Conservation (phyloP, 208 protist genomes). For the Zelonia costaricensis region DNA sequence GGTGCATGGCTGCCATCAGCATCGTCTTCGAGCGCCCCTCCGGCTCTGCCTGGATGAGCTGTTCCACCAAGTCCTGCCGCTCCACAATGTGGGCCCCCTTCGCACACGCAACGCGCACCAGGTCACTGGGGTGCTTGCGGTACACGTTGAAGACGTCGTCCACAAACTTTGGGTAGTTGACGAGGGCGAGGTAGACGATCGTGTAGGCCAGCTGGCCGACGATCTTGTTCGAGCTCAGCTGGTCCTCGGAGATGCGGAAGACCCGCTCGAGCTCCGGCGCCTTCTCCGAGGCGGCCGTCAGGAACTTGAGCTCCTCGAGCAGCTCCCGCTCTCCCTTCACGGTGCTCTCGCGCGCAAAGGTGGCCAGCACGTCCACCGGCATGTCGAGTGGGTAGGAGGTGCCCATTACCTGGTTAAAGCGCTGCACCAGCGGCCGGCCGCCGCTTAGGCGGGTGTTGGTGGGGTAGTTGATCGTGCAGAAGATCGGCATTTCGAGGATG, state of each 20-base stretch:
- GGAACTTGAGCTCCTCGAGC: constrained; percentile 82
- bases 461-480: constrained; percentile 90
- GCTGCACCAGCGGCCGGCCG: constrained; percentile 81
- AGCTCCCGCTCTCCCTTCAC: constrained; percentile 76
- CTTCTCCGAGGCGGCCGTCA: constrained; percentile 64
- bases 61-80: constrained; percentile 68
- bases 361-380: constrained; percentile 88
- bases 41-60: constrained; percentile 67
- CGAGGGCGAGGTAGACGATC: constrained; percentile 86
- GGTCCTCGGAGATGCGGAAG: constrained; percentile 77
- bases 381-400: constrained; percentile 87
- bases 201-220: constrained; percentile 89
- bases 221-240: constrained; percentile 83
- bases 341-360: constrained; percentile 64
- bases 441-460: constrained; percentile 81
- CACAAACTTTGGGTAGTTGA: constrained; percentile 73
- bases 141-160: constrained; percentile 83
- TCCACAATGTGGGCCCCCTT: constrained; percentile 83
- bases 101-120: constrained; percentile 86
- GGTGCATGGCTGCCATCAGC: constrained; percentile 58
- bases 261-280: constrained; percentile 82
- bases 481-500: constrained; percentile 86
- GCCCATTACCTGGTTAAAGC: constrained; percentile 90
- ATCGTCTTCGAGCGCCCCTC: constrained; percentile 79
- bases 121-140: constrained; percentile 70